Base-by-base conservation (phyloP, 352 stramenopile species). In the Phytophthora tentaculata region DNA sequence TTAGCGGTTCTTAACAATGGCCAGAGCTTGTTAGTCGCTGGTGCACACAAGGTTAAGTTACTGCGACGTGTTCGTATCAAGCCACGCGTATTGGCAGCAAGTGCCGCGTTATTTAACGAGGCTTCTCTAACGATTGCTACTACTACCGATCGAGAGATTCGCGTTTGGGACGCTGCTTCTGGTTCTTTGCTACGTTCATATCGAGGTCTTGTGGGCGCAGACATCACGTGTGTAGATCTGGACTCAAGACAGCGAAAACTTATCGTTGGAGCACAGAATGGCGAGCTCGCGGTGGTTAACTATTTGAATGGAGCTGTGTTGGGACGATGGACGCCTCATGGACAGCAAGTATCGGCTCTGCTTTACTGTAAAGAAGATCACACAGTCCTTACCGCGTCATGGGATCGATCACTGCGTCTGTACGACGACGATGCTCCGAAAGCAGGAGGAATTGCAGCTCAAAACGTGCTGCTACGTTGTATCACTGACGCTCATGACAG, bases 301-400 rank as follows among this genome's bases (percentile, higher is more conserved):
- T 91, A 92, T 47, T 72, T 91, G n/a, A 93, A 90, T 23, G 86
- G 86, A 41, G 78, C 84, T 6, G 56, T 93, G 0, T 54, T 95
- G 14, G 81, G 83, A 28, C 79, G 74, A 8, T 95, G 83, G 80
- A 84, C 80, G 13, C 78, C 81, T 3, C 86, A 93, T 12, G 73
- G 75, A n/a, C 71, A 84, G 22, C 74, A 88, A 29, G 82, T 95
- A 1, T 85, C 81, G 5, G 77, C 77, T 10, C 41, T 95, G 19
- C 60, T 89, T 2, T 95, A 91, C 61, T 95, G 86, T 63, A 88
- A 86, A 37, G 84, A 95, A 58, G 84, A 95, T 53, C 73, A 79
- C 32, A 88, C 80, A 26, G 83, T 95, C 23, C 70, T 95, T 2
- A 92, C 83, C 2, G 84, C 77, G 3, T 92, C 86, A 1, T 93